These are phyloP conservation scores for Penicillium pulvis DNA, from an alignment of 495 filamentous ascomycete species.

Conservation along the genomic window DNA sequence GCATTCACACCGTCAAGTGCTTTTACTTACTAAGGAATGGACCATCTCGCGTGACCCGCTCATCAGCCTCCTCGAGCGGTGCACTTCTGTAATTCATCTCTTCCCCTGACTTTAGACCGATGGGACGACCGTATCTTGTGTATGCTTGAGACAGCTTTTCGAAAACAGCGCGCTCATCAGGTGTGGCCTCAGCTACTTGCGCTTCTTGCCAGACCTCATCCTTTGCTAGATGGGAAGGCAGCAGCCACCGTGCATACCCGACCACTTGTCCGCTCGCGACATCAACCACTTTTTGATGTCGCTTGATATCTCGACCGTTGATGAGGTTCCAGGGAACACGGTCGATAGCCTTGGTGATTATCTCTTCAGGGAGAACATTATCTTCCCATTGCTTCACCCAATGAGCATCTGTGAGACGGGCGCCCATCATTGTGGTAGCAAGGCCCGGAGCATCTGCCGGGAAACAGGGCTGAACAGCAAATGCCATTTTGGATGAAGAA, in stretches of 20 bases:
- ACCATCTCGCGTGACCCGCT: conserved; percentile 7
- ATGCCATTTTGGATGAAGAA: not conserved
- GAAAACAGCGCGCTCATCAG: not conserved
- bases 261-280: conserved; percentile 3
- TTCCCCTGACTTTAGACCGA: conserved; percentile 1
- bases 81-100: conserved; percentile 9
- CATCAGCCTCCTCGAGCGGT: conserved; percentile 12
- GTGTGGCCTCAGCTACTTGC: not conserved
- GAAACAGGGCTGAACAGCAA: conserved; percentile 11
- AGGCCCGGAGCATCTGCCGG: conserved; percentile 13
- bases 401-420: conserved; percentile 20
- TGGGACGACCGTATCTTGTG: not conserved
- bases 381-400: conserved; percentile 12
- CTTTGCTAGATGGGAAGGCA: conserved; percentile 5
- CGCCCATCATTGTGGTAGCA: conserved; percentile 10
- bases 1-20: not conserved
- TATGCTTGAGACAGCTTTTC: conserved; percentile 3
- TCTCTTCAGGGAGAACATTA: not conserved
- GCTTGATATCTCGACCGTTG: conserved; percentile 1
- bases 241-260: conserved; percentile 4
- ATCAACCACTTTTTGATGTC: conserved; percentile 8
- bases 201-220: conserved; percentile 8
- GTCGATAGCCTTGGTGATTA: conserved; percentile 1
- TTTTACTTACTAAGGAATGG: conserved; percentile 11
- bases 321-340: conserved; percentile 9